Base-by-base conservation (phyloP, 768 basidiomycete species). In the Amanita phalloides region DNA sequence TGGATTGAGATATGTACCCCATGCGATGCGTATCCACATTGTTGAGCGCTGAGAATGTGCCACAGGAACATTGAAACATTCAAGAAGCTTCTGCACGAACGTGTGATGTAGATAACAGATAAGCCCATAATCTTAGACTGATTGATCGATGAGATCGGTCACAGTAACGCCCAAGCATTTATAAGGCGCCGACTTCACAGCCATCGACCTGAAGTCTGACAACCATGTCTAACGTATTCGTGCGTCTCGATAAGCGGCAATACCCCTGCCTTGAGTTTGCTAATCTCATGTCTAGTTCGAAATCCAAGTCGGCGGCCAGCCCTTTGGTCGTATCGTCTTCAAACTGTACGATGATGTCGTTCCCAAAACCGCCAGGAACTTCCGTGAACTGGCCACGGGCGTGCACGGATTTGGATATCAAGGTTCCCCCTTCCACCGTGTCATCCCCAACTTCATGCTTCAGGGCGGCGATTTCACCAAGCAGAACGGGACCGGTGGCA, bases 401-500 rank as follows among this genome's bases (percentile, higher is more conserved):
- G 59, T 78, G 62, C 60, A 85, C 49, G 87, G 86, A 3, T 89
- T 68, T 53, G 86, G 90, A 43, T 97, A 94, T 70, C 45, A 65
- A 46, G 83, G 80, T 14, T 72, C 71, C 20, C 21, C 36, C 0
- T 92, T 93, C 79, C 90, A 93, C 66, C 85, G 90, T 56, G 70
- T 93, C 61, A 90, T 92, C 62, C 86, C 85, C 17, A 39, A 61
- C 38, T 93, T 91, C 70, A 91, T 91, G 88, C 74, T 90, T 53
- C 91, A 94, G 66, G 91, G 90, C 23, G 92, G 92, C 51, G 90
- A 93, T 64, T 95, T 95, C 66, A 86, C 83, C 56, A 58, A 53
- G 14, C 62, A 66, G 26, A 69, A 86, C 54, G 88, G 88, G 13
- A 87, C 85, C 8, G 89, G 88, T 54, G 89, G 88, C 45, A 86